Conservation (phyloP, 345 rosid genomes). For the Bruguiera sexangula region DNA sequence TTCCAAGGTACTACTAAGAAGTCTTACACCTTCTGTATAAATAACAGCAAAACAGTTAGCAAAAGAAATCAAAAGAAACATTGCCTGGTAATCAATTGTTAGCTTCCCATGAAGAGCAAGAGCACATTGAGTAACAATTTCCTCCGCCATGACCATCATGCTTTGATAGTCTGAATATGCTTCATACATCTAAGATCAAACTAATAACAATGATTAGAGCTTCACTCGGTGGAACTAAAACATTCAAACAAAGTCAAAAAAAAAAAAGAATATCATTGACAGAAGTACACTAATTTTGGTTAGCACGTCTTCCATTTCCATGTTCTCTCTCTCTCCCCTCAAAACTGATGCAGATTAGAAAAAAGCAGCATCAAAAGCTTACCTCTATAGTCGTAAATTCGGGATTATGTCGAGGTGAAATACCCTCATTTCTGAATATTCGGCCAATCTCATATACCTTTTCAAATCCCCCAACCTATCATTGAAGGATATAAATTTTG, state of each 20-base stretch:
- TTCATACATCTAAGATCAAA: constrained; percentile 77
- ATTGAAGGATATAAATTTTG: constrained; percentile 21
- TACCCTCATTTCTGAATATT: constrained; percentile 94
- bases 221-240: constrained; percentile 5
- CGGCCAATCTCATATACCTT: constrained; percentile 95
- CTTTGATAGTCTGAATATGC: constrained; percentile 85
- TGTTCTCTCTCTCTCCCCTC: background rate
- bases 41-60: background rate
- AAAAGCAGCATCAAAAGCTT: constrained; percentile 20
- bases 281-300: background rate
- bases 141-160: constrained; percentile 94
- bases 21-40: background rate
- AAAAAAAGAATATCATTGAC: background rate
- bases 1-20: constrained; percentile 11
- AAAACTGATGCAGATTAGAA: background rate
- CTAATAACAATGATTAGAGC: constrained; percentile 27
- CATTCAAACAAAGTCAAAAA: background rate
- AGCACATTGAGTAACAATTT: constrained; percentile 78
- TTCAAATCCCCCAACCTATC: constrained; percentile 97
- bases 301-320: background rate
- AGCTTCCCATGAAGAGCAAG: constrained; percentile 74
- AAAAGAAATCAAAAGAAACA: background rate
- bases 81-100: constrained; percentile 79
- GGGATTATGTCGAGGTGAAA: constrained; percentile 97
- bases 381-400: constrained; percentile 99